Evolutionary conservation across 75 land plant species (phyloP), one percentile per base, ranked within the genome.

Genomic region (Pseudotsuga menziesii): DNA sequence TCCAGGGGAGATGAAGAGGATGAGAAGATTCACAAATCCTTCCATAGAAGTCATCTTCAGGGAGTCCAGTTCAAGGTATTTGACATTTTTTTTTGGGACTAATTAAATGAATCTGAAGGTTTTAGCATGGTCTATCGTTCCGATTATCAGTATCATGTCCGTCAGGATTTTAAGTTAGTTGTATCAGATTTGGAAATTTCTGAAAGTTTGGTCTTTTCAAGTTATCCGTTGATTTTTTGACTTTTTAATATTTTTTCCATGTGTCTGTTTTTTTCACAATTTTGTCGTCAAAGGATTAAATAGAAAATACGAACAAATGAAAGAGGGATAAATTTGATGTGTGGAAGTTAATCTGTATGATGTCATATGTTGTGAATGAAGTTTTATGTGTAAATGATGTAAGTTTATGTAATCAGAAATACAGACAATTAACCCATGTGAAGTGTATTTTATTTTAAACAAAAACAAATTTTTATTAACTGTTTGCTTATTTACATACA

Each of bases 1-100:
- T 88, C 95, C 26, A 83, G 86, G 29, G 99, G 99, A 23, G 87
- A 89, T 41, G 86, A 87, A 27, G 83, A 32, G 1, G 99, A 96
- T 78, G 94, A 94, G 75, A 89, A 92, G 77, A 57, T 81, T 69
- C 99, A 97, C 78, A 86, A 70, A 25, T 61, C 75, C 32, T 94
- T 92, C 71, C 99, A 97, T 75, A 86, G 85, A 83, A 81, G 84
- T 29, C 89, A 83, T 61, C 78, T 85, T 17, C 83, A 85, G 32
- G 99, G 99, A 57, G 78, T 94, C 41, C 89, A 78, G 71, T 92
- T 94, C 77, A 94, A 92, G 95, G 99, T 93, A 56, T 16, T 2
- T 22, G 1, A 36, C 20, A 9, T 25, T 75, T 15, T 29, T 72
- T 8, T 58, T 15, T 16, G 19, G 26, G 56, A 14, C 56, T 75